A percentile compares a stretch with the other conserved stretches of the same genome.
Conservation (phyloP, 176 grass and related monocot genomes). For the Phoenix roebelenii region DNA sequence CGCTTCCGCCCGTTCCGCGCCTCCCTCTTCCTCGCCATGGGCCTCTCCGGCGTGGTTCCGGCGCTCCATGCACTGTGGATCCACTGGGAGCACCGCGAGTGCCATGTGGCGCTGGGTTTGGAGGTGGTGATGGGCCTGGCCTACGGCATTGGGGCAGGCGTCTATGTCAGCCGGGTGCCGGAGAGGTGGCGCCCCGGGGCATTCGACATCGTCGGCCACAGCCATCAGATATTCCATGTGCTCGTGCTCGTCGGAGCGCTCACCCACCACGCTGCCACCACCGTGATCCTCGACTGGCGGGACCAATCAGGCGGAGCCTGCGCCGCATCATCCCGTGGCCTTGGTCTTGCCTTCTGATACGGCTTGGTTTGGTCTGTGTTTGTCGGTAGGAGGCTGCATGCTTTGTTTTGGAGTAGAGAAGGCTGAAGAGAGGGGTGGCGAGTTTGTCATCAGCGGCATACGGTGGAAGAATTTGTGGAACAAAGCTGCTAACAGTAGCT, state of each 20-base stretch:
- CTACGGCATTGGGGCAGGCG: slow-evolving; percentile 47
- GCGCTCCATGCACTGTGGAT: slow-evolving; percentile 55
- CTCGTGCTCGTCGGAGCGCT: slow-evolving; percentile 84
- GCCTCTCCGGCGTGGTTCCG: slow-evolving; percentile 65
- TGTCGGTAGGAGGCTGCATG: no score
- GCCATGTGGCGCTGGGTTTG: slow-evolving; percentile 60
- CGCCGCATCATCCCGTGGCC: no score
- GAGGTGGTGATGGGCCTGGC: slow-evolving; percentile 73
- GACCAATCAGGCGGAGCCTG: neutral
- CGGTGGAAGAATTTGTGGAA: no score
- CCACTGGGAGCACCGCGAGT: slow-evolving; percentile 65
- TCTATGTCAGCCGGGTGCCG: slow-evolving; percentile 65
- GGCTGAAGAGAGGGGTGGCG: no score
- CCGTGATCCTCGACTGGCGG: slow-evolving; percentile 54
- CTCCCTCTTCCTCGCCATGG: slow-evolving; percentile 79
- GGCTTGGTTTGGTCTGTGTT: no score
- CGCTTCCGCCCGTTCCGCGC: slow-evolving; percentile 60
- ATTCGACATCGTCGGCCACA: slow-evolving; percentile 75
- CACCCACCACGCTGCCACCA: slow-evolving; percentile 68
- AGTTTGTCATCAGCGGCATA: no score
- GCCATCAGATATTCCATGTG: slow-evolving; percentile 90
- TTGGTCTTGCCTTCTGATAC: no score
- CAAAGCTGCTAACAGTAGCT: no score
- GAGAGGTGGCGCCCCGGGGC: slow-evolving; percentile 71
- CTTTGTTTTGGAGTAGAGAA: no score